Conservation (phyloP, 805 yeast genomes). For the Ogataea thermomethanolica region DNA sequence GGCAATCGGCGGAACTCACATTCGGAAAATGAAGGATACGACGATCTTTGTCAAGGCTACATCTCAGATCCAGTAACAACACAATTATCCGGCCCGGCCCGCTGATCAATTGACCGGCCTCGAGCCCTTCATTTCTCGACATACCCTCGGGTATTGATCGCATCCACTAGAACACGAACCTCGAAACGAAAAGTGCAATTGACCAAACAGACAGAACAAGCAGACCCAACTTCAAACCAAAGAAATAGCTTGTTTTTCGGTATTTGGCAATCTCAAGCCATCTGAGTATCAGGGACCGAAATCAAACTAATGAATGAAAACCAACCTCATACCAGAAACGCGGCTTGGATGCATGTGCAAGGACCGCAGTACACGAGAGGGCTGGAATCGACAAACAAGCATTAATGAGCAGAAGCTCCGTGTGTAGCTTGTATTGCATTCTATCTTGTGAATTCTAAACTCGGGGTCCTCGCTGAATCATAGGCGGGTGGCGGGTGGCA, state of each 20-base stretch:
- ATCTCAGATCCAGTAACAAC: background rate
- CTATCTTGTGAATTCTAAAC: background rate
- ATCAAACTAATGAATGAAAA: conserved; percentile 4
- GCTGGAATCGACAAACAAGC: conserved; percentile 6
- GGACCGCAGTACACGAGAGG: background rate
- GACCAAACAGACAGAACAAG: too few relatives aligned
- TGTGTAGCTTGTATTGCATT: conserved; percentile 8
- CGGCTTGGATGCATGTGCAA: background rate
- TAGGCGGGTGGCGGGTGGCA: conserved; percentile 15
- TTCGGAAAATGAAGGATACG: conserved; percentile 4
- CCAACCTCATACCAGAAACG: background rate
- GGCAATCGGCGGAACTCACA: conserved; percentile 9
- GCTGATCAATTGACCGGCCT: too few relatives aligned
- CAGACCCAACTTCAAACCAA: conserved; percentile 2
- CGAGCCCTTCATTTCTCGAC: conserved; percentile 8
- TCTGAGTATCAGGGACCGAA: conserved; percentile 4
- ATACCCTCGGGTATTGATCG: conserved; percentile 18
- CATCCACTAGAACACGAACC: conserved; percentile 11
- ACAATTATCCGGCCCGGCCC: too few relatives aligned
- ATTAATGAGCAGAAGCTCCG: conserved; percentile 5
- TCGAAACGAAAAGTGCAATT: background rate
- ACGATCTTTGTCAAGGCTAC: conserved; percentile 6
- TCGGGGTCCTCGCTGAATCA: background rate
- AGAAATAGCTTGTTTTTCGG: conserved; percentile 12
- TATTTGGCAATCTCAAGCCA: background rate